A percentile compares a stretch with the other conserved stretches of the same genome.
Evolutionary conservation across 2,329 filamentous ascomycete species (phyloP).

Genomic region (Zasmidium cellare): DNA sequence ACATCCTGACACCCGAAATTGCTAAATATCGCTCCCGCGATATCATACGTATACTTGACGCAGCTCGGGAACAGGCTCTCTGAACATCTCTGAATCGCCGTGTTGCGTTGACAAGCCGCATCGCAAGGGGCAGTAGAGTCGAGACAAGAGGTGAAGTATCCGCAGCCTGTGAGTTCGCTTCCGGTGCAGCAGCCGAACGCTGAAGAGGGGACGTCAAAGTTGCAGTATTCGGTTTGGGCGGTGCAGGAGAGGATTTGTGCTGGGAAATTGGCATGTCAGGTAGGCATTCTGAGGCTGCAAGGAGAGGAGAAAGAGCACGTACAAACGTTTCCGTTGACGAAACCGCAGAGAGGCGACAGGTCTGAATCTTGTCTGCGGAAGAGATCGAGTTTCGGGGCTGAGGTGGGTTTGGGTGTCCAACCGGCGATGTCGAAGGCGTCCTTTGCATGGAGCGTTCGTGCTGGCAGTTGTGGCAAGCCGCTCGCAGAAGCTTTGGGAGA

Average conservation of each 20-base stretch:
- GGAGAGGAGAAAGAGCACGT: not conserved
- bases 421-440: not conserved
- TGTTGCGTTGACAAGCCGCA: not conserved
- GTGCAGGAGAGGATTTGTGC: not conserved
- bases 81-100: not conserved
- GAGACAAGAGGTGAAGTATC: not conserved
- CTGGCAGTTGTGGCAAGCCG: not conserved
- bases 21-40: not conserved
- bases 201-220: not conserved
- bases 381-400: not conserved
- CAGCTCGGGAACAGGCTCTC: not conserved
- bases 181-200: constrained; percentile 3
- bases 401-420: constrained; percentile 2
- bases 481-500: not conserved
- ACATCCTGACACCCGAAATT: not conserved
- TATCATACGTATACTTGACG: not conserved
- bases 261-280: not conserved
- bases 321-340: not conserved
- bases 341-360: not conserved
- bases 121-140: not conserved
- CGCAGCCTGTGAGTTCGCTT: not conserved
- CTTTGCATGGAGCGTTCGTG: not conserved
- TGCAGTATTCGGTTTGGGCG: not conserved
- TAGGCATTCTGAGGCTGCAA: too few species aligned
- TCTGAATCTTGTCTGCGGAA: not conserved